These are phyloP conservation scores for Clohesyomyces aquaticus DNA, from an alignment of 495 filamentous ascomycete genomes.

Conservation along the genomic window DNA sequence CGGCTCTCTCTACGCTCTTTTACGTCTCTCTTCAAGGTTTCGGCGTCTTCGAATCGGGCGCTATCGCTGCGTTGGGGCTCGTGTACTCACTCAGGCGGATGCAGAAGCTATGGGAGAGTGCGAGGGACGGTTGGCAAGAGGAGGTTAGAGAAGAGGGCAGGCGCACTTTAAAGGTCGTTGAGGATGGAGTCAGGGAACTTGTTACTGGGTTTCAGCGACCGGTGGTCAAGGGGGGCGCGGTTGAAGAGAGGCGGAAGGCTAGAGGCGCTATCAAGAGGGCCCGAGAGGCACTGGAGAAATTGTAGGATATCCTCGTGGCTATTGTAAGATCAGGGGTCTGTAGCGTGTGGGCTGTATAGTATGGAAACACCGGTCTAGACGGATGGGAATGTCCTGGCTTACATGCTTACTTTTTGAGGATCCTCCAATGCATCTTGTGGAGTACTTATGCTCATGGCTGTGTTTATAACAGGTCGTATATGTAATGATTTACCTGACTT, in stretches of 20 bases:
- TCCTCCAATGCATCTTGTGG: no score
- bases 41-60: constrained; percentile 73
- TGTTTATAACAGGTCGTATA: no score
- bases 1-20: constrained; percentile 67
- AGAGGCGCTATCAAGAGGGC: constrained; percentile 50
- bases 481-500: no score
- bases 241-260: constrained; percentile 53
- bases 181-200: constrained; percentile 62
- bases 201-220: constrained; percentile 56
- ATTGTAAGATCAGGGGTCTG: no score
- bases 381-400: no score
- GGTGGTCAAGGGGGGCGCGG: constrained; percentile 49
- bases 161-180: constrained; percentile 68
- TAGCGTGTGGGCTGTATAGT: no score
- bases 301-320: no score
- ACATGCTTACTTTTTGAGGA: no score
- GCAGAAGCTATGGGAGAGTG: constrained; percentile 78
- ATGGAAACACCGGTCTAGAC: no score
- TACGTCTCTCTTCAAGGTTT: constrained; percentile 64
- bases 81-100: constrained; percentile 73
- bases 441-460: no score
- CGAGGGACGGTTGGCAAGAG: constrained; percentile 70
- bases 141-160: constrained; percentile 81
- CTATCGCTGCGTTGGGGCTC: constrained; percentile 76
- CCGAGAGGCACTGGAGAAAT: constrained; percentile 57